Conservation (phyloP, 176 grass and related monocot genomes). For the Cenchrus fungigraminus region DNA sequence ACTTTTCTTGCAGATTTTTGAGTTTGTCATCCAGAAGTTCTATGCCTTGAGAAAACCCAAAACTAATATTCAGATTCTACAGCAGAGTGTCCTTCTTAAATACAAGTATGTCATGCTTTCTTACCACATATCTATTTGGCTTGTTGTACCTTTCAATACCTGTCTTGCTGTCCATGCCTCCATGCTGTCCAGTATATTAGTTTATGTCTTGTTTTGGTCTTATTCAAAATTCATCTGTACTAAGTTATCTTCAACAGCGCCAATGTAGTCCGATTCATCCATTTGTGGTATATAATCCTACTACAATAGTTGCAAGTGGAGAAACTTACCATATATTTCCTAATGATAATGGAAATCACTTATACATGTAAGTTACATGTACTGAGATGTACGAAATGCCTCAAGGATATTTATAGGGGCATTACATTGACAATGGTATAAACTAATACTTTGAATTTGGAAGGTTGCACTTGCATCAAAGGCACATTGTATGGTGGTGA, state of each 20-base stretch:
- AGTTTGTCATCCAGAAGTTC: slow-evolving; percentile 95
- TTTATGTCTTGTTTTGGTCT: not conserved
- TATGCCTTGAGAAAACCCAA: slow-evolving; percentile 99
- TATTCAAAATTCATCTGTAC: slow-evolving; percentile 8
- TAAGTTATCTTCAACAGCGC: not conserved
- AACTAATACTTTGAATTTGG: not conserved
- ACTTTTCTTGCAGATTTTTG: slow-evolving; percentile 80
- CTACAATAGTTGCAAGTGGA: not conserved
- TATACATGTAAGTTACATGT: not conserved
- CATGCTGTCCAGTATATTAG: not conserved
- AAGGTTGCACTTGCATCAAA: not conserved
- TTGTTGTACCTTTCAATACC: slow-evolving; percentile 9
- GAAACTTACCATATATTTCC: not conserved
- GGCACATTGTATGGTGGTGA: not conserved
- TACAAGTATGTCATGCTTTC: slow-evolving; percentile 82
- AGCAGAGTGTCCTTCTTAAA: slow-evolving; percentile 92
- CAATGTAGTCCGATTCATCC: not conserved
- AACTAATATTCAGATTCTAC: slow-evolving; percentile 99
- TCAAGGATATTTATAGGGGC: slow-evolving; percentile 4
- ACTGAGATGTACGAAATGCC: not conserved
- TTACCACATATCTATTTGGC: slow-evolving; percentile 19
- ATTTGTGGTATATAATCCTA: not conserved
- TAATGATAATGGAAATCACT: not conserved
- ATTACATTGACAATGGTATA: not conserved
- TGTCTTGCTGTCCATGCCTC: not conserved